These are phyloP conservation scores for Fusarium tupiense DNA, from an alignment of 2,329 filamentous ascomycete genomes.

Conservation along the genomic window DNA sequence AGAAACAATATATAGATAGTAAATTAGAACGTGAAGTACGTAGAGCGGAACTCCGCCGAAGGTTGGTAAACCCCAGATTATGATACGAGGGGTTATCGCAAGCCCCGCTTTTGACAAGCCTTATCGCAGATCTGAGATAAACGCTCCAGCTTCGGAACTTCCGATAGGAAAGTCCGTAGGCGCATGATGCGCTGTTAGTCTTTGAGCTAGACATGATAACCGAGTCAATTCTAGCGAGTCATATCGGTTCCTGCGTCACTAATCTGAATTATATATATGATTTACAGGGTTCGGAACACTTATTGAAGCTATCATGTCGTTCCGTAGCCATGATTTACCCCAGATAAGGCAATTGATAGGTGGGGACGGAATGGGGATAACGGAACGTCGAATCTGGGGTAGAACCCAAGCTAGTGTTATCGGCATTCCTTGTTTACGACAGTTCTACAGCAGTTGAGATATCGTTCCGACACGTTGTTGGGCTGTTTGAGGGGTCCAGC, in stretches of 20 bases:
- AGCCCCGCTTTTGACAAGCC: neutral
- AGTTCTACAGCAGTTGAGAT: neutral
- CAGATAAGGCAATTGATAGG: neutral
- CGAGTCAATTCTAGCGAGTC: conserved; percentile 1
- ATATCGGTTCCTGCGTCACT: neutral
- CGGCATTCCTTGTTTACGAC: neutral
- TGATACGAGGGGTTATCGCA: neutral
- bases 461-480: neutral
- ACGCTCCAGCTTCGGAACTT: conserved; percentile 12
- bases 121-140: neutral
- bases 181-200: neutral
- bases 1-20: conserved; percentile 2
- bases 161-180: conserved; percentile 21
- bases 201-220: neutral
- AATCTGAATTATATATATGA: neutral
- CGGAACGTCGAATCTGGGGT: conserved; percentile 27
- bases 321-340: neutral
- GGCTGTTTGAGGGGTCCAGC: neutral
- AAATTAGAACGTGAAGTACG: neutral
- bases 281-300: neutral
- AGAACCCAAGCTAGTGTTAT: conserved; percentile 7
- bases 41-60: neutral
- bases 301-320: neutral
- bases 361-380: conserved; percentile 5
- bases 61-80: neutral